phyloP scores from a whole-genome alignment of 2,329 filamentous ascomycete genomes.

The Hymenoscyphus fraxineus region DNA sequence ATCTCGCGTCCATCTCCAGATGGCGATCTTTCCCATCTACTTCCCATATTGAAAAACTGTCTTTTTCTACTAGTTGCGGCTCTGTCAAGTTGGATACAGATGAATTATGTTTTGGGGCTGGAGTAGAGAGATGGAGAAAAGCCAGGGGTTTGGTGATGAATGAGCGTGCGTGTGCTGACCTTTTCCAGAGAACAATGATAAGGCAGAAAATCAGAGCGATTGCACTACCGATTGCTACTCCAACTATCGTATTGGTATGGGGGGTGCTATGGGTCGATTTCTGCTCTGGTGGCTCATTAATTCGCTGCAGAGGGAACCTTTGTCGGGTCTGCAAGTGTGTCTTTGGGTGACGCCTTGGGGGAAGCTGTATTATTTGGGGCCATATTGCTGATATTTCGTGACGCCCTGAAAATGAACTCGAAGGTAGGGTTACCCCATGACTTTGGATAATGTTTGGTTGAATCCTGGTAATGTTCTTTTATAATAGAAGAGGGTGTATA shows the following conservation, averaged over 20 bases:
- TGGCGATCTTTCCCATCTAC: not conserved
- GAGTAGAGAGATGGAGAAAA: not conserved
- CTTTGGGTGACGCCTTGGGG: not conserved
- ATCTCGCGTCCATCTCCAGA: not conserved
- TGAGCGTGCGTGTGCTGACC: not conserved
- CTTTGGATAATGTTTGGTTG: no score
- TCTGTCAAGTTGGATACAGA: not conserved
- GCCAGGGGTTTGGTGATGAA: not conserved
- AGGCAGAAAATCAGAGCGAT: no score
- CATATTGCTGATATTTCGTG: no score
- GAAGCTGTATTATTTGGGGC: no score
- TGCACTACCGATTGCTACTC: no score
- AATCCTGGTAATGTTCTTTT: not conserved
- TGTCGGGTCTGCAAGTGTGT: not conserved
- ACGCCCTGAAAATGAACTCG: no score
- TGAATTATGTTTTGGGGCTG: not conserved
- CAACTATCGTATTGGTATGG: no score
- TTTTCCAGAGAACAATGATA: no score
- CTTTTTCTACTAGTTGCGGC: not conserved
- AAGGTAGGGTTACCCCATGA: no score
- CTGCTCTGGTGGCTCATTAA: not conserved
- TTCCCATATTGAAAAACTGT: not conserved
- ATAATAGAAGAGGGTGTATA: not conserved
- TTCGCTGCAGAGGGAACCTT: not conserved
- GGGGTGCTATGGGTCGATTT: not conserved